Conservation (phyloP, 2,329 filamentous ascomycete genomes). For the Aspergillus phoenicis region DNA sequence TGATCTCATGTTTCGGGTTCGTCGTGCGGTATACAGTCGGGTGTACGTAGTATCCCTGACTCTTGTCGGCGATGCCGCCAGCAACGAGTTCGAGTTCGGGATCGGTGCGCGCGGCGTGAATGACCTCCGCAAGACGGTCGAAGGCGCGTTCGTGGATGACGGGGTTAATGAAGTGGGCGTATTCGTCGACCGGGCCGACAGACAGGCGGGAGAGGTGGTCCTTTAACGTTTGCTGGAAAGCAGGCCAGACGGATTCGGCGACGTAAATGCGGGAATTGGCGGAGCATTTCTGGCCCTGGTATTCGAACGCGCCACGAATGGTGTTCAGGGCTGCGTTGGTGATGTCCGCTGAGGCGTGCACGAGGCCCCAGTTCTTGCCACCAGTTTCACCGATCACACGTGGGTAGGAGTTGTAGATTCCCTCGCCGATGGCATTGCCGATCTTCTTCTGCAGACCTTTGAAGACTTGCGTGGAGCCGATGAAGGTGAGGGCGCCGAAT, state of each 20-base stretch:
- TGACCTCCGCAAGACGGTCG: constrained; percentile 73
- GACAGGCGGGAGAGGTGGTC: constrained; percentile 66
- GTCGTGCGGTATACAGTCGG: constrained; percentile 78
- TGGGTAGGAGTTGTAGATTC: constrained; percentile 79
- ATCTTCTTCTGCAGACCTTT: constrained; percentile 84
- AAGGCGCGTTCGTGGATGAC: constrained; percentile 82
- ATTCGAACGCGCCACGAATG: constrained; percentile 83
- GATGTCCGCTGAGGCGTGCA: constrained; percentile 76
- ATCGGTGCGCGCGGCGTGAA: constrained; percentile 75
- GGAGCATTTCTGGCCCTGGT: constrained; percentile 88
- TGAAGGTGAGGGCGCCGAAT: constrained; percentile 89
- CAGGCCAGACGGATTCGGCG: constrained; percentile 69
- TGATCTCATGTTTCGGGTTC: constrained; percentile 71
- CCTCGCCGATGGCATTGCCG: constrained; percentile 75
- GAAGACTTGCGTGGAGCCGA: constrained; percentile 89
- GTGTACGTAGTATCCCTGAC: constrained; percentile 72
- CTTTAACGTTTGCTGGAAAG: constrained; percentile 68
- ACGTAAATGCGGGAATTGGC: constrained; percentile 80
- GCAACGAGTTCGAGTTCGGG: constrained; percentile 70
- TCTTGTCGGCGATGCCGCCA: constrained; percentile 74
- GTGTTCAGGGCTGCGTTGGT: constrained; percentile 78
- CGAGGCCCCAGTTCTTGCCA: constrained; percentile 88
- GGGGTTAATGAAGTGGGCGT: constrained; percentile 72
- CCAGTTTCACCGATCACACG: constrained; percentile 88
- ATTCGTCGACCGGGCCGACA: constrained; percentile 69